Conservation (phyloP, 805 yeast species). For the Candida easanensis region DNA sequence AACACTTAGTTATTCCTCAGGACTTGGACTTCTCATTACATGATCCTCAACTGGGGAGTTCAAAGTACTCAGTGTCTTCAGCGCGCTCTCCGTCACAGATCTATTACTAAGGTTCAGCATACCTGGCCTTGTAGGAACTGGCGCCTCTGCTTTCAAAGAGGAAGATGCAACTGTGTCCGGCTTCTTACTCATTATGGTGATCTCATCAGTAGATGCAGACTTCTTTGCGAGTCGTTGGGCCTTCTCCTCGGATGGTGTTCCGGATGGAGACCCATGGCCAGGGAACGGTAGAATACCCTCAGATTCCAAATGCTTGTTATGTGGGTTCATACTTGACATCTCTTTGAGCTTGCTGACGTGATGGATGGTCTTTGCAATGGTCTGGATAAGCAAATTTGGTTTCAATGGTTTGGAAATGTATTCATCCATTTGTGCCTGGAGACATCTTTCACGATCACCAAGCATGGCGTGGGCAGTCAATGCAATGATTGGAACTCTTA, state of each 20-base stretch:
- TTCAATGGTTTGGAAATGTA: conserved; percentile 85
- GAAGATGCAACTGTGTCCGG: neutral
- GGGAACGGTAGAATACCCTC: conserved; percentile 15
- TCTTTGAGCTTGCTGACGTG: conserved; percentile 62
- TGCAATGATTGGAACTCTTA: conserved; percentile 85
- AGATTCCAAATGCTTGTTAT: conserved; percentile 22
- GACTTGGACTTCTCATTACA: neutral
- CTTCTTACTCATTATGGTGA: neutral
- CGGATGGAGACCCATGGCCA: conserved; percentile 10
- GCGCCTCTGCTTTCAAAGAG: neutral
- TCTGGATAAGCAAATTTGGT: conserved; percentile 78
- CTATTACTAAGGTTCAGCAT: conserved; percentile 5
- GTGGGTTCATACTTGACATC: conserved; percentile 22
- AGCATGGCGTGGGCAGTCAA: conserved; percentile 93
- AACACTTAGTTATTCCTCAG: neutral
- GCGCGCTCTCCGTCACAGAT: conserved; percentile 16
- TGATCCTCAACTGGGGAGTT: conserved; percentile 10
- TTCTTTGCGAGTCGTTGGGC: conserved; percentile 2
- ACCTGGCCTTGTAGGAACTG: conserved; percentile 4
- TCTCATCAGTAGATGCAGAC: conserved; percentile 14
- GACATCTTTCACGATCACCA: conserved; percentile 84
- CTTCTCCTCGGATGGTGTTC: conserved; percentile 6
- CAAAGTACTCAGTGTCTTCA: conserved; percentile 13
- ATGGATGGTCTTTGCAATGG: conserved; percentile 80
- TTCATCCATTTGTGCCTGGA: conserved; percentile 91